Evolutionary conservation across 352 stramenopile genomes (phyloP), one percentile per base, ranked within the genome.

Genomic region (Thalassiosira hispida): DNA sequence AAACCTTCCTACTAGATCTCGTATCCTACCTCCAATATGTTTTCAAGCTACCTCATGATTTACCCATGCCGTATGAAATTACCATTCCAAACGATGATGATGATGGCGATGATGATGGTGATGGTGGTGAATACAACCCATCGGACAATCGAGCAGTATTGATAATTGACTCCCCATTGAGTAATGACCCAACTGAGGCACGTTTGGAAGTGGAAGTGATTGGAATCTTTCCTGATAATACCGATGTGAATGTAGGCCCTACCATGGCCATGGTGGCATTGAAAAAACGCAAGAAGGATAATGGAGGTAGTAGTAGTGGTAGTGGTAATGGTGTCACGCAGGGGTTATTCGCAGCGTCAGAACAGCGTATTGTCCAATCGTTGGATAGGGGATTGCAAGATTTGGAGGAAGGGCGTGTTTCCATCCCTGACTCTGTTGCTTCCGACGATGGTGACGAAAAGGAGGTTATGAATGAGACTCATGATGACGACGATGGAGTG

Each of bases 221-320:
- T 44, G 85, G 72, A 9, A 87, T 93, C 69, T 89, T 84, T 61
- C 79, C 85, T 8, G 75, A 83, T 46, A 22, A 72, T n/a, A 55
- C 31, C 40, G 53, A 85, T 55, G 12, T 74, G n/a, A 14, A 25
- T 73, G 23, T 69, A 6, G 25, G 65, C 14, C 83, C 83, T 1
- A 79, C 78, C 31, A 90, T 91, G 85, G 81, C 81, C 0, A 91
- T 93, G 88, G 77, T 93, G 4, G 84, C 81, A 11, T 80, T 93
- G 16, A 75, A 79, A 60, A 91, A 89, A 44, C 31, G 29, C 0
- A 72, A 62, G 25, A 12, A 60, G 40, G 23, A 35, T 5, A 74
- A 67, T 51, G 27, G n/a, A 20, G 29, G 33, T 22, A 55, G 49
- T 47, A 59, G 60, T 20, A 42, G 38, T 40, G 35, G 46, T 6